phyloP scores from a whole-genome alignment of 192 early-diverging fungal species.

The Gonapodya sp. region DNA sequence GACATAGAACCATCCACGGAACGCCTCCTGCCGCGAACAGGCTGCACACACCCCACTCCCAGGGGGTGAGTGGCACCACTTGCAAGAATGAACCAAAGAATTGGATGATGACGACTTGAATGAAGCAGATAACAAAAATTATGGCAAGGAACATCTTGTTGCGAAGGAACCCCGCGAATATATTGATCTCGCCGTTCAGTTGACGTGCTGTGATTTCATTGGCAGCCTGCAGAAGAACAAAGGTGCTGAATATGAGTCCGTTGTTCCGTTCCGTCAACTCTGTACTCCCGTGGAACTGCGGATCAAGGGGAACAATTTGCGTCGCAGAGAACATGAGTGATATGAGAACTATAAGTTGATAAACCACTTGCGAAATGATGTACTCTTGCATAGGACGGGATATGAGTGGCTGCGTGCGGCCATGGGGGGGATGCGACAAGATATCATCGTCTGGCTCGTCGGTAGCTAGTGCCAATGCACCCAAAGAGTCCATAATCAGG shows the following conservation, averaged over 20 bases:
- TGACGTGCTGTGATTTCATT: constrained; percentile 73
- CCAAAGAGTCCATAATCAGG: constrained; percentile 53
- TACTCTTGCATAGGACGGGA: constrained; percentile 36
- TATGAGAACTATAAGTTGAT: constrained; percentile 36
- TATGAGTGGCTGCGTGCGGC: constrained; percentile 30
- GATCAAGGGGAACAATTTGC: constrained; percentile 3
- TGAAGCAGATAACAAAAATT: constrained; percentile 25
- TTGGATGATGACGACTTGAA: constrained; percentile 37
- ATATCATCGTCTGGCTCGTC: constrained; percentile 50
- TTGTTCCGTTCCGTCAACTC: neutral
- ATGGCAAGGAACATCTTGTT: constrained; percentile 40
- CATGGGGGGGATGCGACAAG: constrained; percentile 37
- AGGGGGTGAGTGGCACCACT: constrained; percentile 17
- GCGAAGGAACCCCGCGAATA: constrained; percentile 34
- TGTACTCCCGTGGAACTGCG: neutral
- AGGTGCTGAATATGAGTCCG: constrained; percentile 80
- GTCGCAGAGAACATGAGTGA: constrained; percentile 22
- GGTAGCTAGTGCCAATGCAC: constrained; percentile 41
- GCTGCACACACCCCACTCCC: neutral
- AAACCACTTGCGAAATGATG: constrained; percentile 35
- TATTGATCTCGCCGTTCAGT: constrained; percentile 46
- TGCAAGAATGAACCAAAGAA: constrained; percentile 27
- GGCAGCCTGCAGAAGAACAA: constrained; percentile 83
- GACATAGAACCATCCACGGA: neutral
- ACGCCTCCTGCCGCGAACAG: neutral